Evolutionary conservation across 805 yeast species (phyloP).

Genomic region (Metschnikowia anglica): DNA sequence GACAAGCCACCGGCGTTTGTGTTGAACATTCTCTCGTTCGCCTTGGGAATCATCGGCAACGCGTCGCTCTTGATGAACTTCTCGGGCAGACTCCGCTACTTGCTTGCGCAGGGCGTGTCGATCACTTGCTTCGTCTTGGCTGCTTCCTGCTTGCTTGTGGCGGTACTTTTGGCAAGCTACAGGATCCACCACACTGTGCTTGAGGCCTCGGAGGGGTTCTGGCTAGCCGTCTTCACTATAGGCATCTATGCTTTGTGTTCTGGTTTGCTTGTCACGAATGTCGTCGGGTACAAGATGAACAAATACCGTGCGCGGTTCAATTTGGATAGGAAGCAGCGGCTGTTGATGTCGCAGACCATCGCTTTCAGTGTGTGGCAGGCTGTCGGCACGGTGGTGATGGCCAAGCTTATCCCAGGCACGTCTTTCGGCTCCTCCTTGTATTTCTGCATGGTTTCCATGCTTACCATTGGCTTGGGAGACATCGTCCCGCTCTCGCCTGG

Average conservation of each 20-base stretch:
- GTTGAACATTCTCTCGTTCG: constrained; percentile 62
- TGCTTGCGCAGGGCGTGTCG: constrained; percentile 60
- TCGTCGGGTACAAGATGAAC: constrained; percentile 54
- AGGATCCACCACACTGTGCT: constrained; percentile 1
- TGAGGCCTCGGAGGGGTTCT: constrained; percentile 60
- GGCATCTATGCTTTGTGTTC: constrained; percentile 61
- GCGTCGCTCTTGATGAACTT: constrained; percentile 69
- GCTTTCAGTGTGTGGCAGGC: constrained; percentile 65
- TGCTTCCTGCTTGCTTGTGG: constrained; percentile 49
- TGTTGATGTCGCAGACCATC: constrained; percentile 71
- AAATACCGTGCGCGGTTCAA: constrained; percentile 74
- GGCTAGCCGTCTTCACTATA: constrained; percentile 72
- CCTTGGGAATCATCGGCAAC: constrained; percentile 67
- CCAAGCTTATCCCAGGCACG: constrained; percentile 37
- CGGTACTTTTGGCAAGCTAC: constrained; percentile 40
- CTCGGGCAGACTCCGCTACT: constrained; percentile 54
- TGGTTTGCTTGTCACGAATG: constrained; percentile 52
- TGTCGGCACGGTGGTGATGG: constrained; percentile 55
- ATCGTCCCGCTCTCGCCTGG: constrained; percentile 54
- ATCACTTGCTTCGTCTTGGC: constrained; percentile 67
- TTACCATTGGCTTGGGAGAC: constrained; percentile 84
- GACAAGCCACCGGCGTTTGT: constrained; percentile 44
- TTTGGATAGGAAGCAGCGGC: constrained; percentile 63
- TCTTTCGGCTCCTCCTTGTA: constrained; percentile 67
- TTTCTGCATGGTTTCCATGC: constrained; percentile 66